Evolutionary conservation across 2,329 filamentous ascomycete species (phyloP).

Genomic region (Penicillium sumatraense): DNA sequence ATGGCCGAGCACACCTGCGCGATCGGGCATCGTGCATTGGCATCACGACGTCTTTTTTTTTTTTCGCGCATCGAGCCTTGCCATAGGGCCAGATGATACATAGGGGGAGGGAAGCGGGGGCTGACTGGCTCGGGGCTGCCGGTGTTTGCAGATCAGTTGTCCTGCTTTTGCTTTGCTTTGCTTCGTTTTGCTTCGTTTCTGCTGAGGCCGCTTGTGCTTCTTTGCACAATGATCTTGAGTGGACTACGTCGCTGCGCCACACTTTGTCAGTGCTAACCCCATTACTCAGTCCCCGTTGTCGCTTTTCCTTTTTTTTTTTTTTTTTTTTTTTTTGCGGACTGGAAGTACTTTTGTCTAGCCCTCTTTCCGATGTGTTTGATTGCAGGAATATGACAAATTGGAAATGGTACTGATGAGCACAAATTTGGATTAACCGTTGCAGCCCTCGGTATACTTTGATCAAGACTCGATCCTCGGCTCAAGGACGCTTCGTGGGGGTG

Average conservation of each 20-base stretch:
- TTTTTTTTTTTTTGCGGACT: slow-evolving; percentile 14
- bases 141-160: slow-evolving; percentile 18
- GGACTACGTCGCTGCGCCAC: slow-evolving; percentile 18
- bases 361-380: neutral
- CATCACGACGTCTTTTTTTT: neutral
- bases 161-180: neutral
- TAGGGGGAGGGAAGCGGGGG: neutral
- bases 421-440: neutral
- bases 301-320: neutral
- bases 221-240: neutral
- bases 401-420: neutral
- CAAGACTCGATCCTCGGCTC: neutral
- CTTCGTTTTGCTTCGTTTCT: slow-evolving; percentile 7
- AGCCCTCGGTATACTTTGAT: too few species aligned
- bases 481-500: neutral
- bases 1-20: neutral
- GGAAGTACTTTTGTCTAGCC: slow-evolving; percentile 13
- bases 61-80: neutral
- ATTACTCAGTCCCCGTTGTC: too few species aligned
- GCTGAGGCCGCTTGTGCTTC: neutral
- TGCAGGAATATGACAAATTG: neutral
- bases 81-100: neutral
- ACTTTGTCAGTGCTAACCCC: slow-evolving; percentile 1
- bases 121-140: neutral
- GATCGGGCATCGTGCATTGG: slow-evolving; percentile 2